Conservation (phyloP, 192 early-diverging fungal species). For the Linnemannia zychae region DNA sequence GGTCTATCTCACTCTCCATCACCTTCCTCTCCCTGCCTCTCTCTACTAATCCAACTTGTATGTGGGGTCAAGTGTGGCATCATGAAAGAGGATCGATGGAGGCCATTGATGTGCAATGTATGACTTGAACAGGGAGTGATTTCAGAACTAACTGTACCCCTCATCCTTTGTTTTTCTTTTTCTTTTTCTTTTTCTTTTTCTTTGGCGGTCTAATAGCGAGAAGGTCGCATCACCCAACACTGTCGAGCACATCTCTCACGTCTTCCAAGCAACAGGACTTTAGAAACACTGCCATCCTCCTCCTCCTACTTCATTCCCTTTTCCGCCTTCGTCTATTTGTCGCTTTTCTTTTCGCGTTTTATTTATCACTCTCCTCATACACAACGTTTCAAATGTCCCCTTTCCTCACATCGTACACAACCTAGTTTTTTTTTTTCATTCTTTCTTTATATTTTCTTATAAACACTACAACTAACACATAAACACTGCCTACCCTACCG, state of each 20-base stretch:
- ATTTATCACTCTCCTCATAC: too few relatives aligned
- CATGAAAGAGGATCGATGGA: neutral
- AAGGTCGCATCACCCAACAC: constrained; percentile 50
- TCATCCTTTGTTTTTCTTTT: neutral
- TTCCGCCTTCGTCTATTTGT: too few relatives aligned
- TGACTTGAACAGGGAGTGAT: neutral
- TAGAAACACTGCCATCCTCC: too few relatives aligned
- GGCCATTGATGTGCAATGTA: neutral
- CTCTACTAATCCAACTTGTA: neutral
- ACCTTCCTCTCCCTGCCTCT: neutral
- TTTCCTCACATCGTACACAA: too few relatives aligned
- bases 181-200: neutral
- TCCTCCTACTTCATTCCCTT: too few relatives aligned
- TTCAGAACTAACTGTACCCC: neutral
- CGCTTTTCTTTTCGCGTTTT: too few relatives aligned
- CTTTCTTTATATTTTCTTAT: too few relatives aligned
- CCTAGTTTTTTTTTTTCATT: too few relatives aligned
- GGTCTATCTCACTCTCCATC: neutral
- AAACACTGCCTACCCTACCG: too few relatives aligned
- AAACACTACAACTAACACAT: too few relatives aligned
- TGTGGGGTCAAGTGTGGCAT: neutral
- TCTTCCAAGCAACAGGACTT: constrained; percentile 56
- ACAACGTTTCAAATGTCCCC: too few relatives aligned
- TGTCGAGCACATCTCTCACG: constrained; percentile 55
- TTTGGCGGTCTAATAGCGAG: constrained; percentile 18